Conservation (phyloP, 2,329 filamentous ascomycete genomes). For the Alternaria incomplexa region DNA sequence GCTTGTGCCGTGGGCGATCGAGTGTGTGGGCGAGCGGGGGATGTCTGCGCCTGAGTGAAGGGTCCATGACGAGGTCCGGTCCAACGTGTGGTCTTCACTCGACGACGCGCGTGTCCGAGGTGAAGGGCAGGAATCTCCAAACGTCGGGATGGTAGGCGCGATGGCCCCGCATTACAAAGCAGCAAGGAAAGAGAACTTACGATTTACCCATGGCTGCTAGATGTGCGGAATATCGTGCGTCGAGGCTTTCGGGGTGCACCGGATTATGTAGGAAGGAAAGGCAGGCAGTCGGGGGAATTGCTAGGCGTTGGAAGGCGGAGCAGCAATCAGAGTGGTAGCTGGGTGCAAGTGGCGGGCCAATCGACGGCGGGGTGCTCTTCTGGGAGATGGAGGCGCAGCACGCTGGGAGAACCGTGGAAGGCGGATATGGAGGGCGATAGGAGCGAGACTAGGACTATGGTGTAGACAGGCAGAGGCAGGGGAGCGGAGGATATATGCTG, state of each 20-base stretch:
- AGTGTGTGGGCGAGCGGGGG: slow-evolving; percentile 1
- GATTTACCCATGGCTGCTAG: slow-evolving; percentile 49
- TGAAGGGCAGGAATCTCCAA: slow-evolving; percentile 28
- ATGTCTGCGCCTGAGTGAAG: background rate
- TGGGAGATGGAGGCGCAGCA: slow-evolving; percentile 5
- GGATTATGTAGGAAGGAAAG: slow-evolving; percentile 11
- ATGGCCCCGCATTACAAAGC: slow-evolving; percentile 20
- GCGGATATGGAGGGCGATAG: background rate
- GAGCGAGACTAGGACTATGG: background rate
- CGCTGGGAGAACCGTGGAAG: background rate
- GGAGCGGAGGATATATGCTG: slow-evolving; percentile 5
- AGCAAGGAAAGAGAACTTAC: slow-evolving; percentile 40
- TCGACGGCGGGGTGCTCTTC: slow-evolving; percentile 24
- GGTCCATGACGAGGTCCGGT: slow-evolving; percentile 14
- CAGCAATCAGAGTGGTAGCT: slow-evolving; percentile 15
- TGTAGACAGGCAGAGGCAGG: background rate
- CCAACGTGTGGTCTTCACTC: slow-evolving; percentile 1
- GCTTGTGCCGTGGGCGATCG: slow-evolving; percentile 12
- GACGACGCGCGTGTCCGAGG: slow-evolving; percentile 11
- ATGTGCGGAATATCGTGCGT: slow-evolving; percentile 5
- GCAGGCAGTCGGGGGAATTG: slow-evolving; percentile 22
- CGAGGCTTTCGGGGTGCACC: slow-evolving; percentile 3
- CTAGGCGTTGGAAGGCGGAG: slow-evolving; percentile 16
- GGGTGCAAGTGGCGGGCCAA: slow-evolving; percentile 20
- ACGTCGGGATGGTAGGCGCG: slow-evolving; percentile 16